These are phyloP conservation scores for Hordeum pubiflorum DNA, from an alignment of 202 grass and related monocot genomes.

Conservation along the genomic window DNA sequence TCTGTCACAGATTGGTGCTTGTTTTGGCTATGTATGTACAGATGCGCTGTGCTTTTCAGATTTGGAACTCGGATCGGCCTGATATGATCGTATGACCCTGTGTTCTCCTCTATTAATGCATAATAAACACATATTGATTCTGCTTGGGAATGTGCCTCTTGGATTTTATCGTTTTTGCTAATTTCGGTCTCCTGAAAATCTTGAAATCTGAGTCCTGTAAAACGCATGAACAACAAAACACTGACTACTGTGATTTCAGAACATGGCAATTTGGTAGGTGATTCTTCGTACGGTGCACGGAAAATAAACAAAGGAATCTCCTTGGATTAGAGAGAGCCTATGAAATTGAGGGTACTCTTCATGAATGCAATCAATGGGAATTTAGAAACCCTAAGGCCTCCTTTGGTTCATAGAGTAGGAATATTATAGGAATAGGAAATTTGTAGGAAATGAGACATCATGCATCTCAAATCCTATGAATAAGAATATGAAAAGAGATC, in stretches of 20 bases:
- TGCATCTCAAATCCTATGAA: too few relatives aligned
- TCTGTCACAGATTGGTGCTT: neutral
- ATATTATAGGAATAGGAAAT: too few relatives aligned
- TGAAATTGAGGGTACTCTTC: neutral
- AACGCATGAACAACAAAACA: neutral
- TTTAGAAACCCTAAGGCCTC: too few relatives aligned
- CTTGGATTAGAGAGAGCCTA: too few relatives aligned
- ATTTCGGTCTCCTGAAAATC: neutral
- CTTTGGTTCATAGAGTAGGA: too few relatives aligned
- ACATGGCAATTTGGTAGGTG: too few relatives aligned
- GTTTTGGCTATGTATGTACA: conserved; percentile 8
- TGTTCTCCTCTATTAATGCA: neutral
- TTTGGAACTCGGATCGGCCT: neutral
- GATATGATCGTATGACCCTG: neutral
- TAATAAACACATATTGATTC: neutral
- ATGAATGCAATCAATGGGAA: neutral
- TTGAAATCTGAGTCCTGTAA: neutral
- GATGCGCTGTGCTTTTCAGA: conserved; percentile 11
- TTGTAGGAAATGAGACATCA: too few relatives aligned
- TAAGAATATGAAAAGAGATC: too few relatives aligned
- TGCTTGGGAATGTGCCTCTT: neutral
- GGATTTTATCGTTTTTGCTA: neutral
- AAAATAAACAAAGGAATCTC: too few relatives aligned
- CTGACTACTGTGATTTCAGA: neutral
- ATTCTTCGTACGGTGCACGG: too few relatives aligned